Evolutionary conservation across 225 moss, liverwort and hornwort species (phyloP).

Genomic region (Bryum argenteum): DNA sequence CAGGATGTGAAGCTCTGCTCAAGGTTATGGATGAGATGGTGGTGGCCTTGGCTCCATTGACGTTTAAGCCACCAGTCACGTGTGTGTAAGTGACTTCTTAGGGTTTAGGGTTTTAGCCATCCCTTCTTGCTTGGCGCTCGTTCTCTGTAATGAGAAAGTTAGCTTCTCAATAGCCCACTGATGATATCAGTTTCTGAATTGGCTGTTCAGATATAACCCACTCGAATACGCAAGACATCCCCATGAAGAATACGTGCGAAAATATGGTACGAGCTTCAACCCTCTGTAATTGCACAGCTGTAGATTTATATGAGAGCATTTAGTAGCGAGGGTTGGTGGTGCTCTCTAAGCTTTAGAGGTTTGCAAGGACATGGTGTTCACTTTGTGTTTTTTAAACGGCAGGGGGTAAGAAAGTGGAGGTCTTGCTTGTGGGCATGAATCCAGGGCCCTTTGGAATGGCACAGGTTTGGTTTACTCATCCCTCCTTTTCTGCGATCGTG

Average conservation of each 20-base stretch:
- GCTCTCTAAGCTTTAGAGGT: neutral
- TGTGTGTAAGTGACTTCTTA: slow-evolving; percentile 44
- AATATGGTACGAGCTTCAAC: slow-evolving; percentile 42
- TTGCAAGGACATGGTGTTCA: neutral
- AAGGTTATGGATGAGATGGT: slow-evolving; percentile 54
- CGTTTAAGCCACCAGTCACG: slow-evolving; percentile 54
- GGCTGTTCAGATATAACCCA: slow-evolving; percentile 56
- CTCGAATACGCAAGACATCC: slow-evolving; percentile 61
- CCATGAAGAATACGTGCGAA: slow-evolving; percentile 61
- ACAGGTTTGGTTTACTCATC: slow-evolving; percentile 49
- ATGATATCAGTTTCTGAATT: neutral
- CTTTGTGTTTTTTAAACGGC: slow-evolving; percentile 27
- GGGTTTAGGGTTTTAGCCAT: slow-evolving; percentile 26
- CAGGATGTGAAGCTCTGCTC: slow-evolving; percentile 49
- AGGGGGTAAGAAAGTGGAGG: slow-evolving; percentile 69
- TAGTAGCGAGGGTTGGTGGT: neutral
- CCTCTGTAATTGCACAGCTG: neutral
- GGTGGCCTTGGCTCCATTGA: slow-evolving; percentile 49
- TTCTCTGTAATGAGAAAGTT: neutral
- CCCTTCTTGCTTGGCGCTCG: neutral
- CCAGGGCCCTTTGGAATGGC: slow-evolving; percentile 75
- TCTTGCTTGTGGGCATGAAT: slow-evolving; percentile 70
- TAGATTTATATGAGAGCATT: neutral
- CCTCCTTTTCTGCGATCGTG: neutral
- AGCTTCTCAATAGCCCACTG: neutral